Evolutionary conservation across 331 rosid genomes (phyloP).

Genomic region (Quercus lobata): DNA sequence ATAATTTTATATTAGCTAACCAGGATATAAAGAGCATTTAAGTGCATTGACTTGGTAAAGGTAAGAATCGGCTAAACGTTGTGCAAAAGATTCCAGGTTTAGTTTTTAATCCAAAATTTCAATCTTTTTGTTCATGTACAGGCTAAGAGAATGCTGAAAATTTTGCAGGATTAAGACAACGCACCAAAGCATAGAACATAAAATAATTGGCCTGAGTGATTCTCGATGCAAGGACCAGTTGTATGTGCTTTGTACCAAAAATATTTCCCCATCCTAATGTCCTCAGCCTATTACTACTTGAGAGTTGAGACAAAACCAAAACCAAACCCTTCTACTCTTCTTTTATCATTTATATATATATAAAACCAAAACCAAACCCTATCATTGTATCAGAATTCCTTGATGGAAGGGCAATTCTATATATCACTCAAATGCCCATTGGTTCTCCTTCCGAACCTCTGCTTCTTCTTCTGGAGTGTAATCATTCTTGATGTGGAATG

Average conservation of each 20-base stretch:
- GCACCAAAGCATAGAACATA: slow-evolving; percentile 60
- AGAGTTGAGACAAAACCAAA: too few species aligned
- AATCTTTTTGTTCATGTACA: slow-evolving; percentile 20
- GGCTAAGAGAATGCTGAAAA: slow-evolving; percentile 86
- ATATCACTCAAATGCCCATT: slow-evolving; percentile 69
- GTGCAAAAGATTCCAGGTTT: too few species aligned
- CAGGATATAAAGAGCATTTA: slow-evolving; percentile 59
- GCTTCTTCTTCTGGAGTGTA: slow-evolving; percentile 67
- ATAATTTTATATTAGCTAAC: slow-evolving; percentile 66
- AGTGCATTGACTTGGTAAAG: slow-evolving; percentile 77
- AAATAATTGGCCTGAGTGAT: slow-evolving; percentile 77
- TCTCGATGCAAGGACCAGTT: slow-evolving; percentile 61
- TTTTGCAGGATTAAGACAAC: slow-evolving; percentile 56
- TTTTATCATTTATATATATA: too few species aligned
- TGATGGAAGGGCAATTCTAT: too few species aligned
- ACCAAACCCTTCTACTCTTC: too few species aligned
- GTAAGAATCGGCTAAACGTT: slow-evolving; percentile 31
- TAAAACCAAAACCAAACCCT: too few species aligned
- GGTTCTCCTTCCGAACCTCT: slow-evolving; percentile 67
- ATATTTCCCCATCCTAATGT: background rate
- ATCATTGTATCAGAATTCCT: too few species aligned
- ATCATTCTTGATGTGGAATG: slow-evolving; percentile 64
- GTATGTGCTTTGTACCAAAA: slow-evolving; percentile 43
- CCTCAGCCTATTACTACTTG: too few species aligned
- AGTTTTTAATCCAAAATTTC: too few species aligned